Evolutionary conservation across 805 yeast genomes (phyloP), one percentile per base, ranked within the genome.

Genomic region (Suhomyces tanzawaensis): DNA sequence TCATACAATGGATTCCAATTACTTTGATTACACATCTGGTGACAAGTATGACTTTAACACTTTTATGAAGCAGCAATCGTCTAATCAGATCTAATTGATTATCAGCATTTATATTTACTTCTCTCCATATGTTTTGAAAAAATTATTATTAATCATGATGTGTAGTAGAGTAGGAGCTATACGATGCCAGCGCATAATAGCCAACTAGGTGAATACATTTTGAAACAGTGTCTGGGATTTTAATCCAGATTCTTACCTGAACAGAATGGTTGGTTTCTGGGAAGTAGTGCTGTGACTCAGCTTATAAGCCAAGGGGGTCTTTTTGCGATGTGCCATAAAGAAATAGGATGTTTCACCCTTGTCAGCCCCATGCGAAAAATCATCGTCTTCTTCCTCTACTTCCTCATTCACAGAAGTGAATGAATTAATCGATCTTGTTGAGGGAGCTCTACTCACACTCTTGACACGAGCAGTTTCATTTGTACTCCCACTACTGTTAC

Each of bases 31-130:
- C 40, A 42, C 61, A 4, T 36, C 47, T 0, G 45, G 42, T 29
- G 60, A 50, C n/a, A 53, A 51, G 29, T 67, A 66, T 39, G 70
- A 67, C 47, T 66, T 67, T 36, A 53, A 57, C 35, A 55, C 67
- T 3, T 67, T 60, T 37, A 66, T 66, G 61, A 55, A 56, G 31
- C 66, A 55, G 37, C 51, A 53, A 40, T 32, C 38, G 3, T 12
- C 13, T 13, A 11, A 19, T 22, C 26, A 25, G 5, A 8, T n/a
- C 15, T 27, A 28, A 11, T 21, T 21, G 9, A 21, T 21, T 21
- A 9, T n/a, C 23, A 21, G 9, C 23, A 21, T 7, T 21, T 21
- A 21, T 9, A 21, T 34, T 28, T 28, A 5, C 18, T 14, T 28
- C 7, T 24, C 25, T 7, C 28, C 27, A 26, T 19, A 15, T 11